These are phyloP conservation scores for Neurospora hispaniola DNA, from an alignment of 495 filamentous ascomycete genomes.

Conservation along the genomic window DNA sequence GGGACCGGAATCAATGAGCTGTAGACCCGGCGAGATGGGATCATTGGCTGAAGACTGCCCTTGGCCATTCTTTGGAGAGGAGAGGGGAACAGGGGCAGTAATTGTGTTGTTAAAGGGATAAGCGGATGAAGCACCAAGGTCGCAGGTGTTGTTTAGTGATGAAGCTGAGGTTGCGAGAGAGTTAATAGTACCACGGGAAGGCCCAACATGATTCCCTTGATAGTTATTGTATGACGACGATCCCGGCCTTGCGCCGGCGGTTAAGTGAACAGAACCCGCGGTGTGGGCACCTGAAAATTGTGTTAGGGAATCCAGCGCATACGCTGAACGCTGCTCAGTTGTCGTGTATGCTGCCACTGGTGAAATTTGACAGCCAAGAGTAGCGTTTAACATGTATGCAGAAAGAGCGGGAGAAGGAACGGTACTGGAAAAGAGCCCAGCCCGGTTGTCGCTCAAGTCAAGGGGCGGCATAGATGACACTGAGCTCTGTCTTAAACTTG, in stretches of 20 bases:
- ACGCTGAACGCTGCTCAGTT: not conserved
- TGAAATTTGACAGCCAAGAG: not conserved
- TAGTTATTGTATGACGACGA: not conserved
- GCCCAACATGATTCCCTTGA: not conserved
- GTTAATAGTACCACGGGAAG: not conserved
- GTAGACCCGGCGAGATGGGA: not conserved
- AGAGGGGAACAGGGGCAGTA: not conserved
- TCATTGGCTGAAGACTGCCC: not conserved
- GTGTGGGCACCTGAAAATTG: not conserved
- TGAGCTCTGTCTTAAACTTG: not conserved
- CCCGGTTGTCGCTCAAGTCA: not conserved
- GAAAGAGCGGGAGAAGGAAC: not conserved
- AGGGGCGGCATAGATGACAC: not conserved
- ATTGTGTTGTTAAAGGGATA: not conserved
- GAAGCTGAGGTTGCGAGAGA: not conserved
- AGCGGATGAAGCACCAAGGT: not conserved
- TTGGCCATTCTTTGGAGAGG: not conserved
- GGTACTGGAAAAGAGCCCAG: not conserved
- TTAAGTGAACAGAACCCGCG: not conserved
- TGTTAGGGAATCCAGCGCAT: not conserved
- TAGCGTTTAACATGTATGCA: not conserved
- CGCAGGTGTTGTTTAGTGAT: not conserved
- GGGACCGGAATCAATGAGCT: not conserved
- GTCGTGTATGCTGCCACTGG: not conserved
- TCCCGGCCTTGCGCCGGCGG: not conserved